Evolutionary conservation across 2,329 filamentous ascomycete genomes (phyloP).

Genomic region (Fusarium robinianum): DNA sequence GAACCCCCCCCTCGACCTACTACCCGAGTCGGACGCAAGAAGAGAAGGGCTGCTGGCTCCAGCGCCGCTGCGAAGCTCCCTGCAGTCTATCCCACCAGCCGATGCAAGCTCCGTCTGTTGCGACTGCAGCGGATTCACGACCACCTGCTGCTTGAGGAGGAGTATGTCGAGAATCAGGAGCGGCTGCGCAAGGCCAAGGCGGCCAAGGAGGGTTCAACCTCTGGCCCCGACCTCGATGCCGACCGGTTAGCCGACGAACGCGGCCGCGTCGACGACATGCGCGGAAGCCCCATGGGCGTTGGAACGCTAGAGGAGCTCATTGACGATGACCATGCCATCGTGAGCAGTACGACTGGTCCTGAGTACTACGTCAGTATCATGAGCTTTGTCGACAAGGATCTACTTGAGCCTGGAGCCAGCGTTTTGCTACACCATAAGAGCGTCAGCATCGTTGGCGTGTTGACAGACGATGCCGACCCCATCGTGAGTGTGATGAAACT

Average conservation of each 20-base stretch:
- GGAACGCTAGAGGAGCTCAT: constrained; percentile 98
- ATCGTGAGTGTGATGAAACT: constrained; percentile 99
- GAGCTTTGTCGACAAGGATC: constrained; percentile 99
- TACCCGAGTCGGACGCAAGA: constrained; percentile 95
- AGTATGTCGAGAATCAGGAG: constrained; percentile 99
- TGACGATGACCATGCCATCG: constrained; percentile 98
- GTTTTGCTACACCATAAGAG: constrained; percentile 97
- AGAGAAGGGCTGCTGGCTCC: constrained; percentile 92
- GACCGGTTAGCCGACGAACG: constrained; percentile 95
- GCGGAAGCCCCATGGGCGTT: constrained; percentile 97
- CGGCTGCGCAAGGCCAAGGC: constrained; percentile 90
- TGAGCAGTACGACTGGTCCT: constrained; percentile 93
- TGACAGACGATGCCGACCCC: constrained; percentile 95
- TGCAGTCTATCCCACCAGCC: constrained; percentile 88
- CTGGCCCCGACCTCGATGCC: constrained; percentile 70
- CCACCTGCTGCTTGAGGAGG: constrained; percentile 93
- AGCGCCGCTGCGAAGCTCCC: constrained; percentile 96
- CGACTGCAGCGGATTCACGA: constrained; percentile 99
- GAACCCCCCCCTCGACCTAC: constrained; percentile 96
- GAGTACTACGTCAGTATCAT: constrained; percentile 99
- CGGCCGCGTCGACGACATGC: constrained; percentile 95
- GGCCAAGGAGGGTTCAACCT: constrained; percentile 68
- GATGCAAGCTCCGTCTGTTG: constrained; percentile 95
- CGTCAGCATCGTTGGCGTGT: constrained; percentile 94
- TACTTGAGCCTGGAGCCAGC: constrained; percentile 93